These are phyloP conservation scores for Tolypocladium ovalisporum DNA, from an alignment of 2,329 filamentous ascomycete species.

Conservation along the genomic window DNA sequence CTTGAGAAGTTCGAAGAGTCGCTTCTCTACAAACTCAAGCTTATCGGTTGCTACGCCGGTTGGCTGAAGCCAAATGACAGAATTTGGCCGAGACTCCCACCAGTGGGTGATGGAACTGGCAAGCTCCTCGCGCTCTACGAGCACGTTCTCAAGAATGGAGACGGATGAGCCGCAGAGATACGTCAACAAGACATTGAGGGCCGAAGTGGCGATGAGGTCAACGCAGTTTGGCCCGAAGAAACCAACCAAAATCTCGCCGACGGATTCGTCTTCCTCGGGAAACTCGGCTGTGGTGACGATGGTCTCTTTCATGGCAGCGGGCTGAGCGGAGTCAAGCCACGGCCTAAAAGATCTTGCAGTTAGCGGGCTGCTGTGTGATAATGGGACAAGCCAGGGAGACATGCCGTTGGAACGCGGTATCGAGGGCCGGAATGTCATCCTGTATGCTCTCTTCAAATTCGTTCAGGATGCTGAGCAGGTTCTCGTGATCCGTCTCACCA, in stretches of 20 bases:
- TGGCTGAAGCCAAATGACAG: conserved; percentile 75
- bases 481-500: conserved; percentile 77
- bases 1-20: conserved; percentile 72
- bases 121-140: conserved; percentile 89
- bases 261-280: conserved; percentile 91
- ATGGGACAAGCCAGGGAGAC: neutral
- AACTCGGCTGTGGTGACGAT: conserved; percentile 75
- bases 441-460: conserved; percentile 81
- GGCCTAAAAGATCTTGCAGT: conserved; percentile 32
- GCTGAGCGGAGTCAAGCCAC: conserved; percentile 81
- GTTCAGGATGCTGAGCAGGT: conserved; percentile 73
- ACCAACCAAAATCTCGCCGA: conserved; percentile 74
- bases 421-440: conserved; percentile 64
- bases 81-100: conserved; percentile 69
- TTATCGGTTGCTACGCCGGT: conserved; percentile 82
- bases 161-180: conserved; percentile 93
- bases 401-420: conserved; percentile 62
- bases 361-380: neutral
- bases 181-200: conserved; percentile 67
- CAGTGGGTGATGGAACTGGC: conserved; percentile 76
- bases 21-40: conserved; percentile 71
- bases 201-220: conserved; percentile 56
- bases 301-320: conserved; percentile 61
- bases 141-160: conserved; percentile 77
- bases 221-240: conserved; percentile 81